Evolutionary conservation across 2,329 filamentous ascomycete species (phyloP).

Genomic region (Aspergillus sp.): DNA sequence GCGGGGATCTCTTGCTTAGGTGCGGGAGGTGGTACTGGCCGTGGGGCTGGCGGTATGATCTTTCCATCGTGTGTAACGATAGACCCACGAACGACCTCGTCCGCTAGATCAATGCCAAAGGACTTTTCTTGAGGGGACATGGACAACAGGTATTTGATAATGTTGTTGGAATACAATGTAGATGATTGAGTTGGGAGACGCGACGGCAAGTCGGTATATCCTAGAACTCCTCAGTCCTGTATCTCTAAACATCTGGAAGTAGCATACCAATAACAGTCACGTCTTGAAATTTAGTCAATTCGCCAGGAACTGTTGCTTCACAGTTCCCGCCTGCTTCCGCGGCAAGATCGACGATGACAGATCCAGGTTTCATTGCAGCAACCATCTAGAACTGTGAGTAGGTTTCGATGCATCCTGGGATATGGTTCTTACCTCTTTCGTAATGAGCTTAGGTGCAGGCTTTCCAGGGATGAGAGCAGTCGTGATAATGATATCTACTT

Average conservation of each 20-base stretch:
- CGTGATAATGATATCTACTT: constrained; percentile 90
- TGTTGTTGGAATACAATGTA: constrained; percentile 90
- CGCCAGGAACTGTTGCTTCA: constrained; percentile 73
- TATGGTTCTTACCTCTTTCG: constrained; percentile 56
- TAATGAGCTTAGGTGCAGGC: constrained; percentile 81
- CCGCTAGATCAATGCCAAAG: constrained; percentile 76
- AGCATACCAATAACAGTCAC: constrained; percentile 77
- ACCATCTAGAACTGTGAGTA: constrained; percentile 60
- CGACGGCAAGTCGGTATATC: constrained; percentile 85
- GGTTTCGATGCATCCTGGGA: not conserved
- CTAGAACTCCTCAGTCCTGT: constrained; percentile 35
- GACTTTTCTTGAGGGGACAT: constrained; percentile 76
- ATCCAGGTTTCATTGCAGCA: constrained; percentile 84
- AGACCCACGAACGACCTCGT: constrained; percentile 82
- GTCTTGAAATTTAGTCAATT: constrained; percentile 70
- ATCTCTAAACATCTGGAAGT: not conserved
- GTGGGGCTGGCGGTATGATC: constrained; percentile 73
- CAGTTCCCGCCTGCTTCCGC: constrained; percentile 88
- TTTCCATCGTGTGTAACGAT: constrained; percentile 80
- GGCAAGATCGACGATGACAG: constrained; percentile 83
- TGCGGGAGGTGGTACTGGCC: constrained; percentile 61
- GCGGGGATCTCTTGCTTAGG: constrained; percentile 54
- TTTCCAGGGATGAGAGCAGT: constrained; percentile 88
- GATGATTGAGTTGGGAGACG: constrained; percentile 85
- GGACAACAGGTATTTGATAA: constrained; percentile 82